Evolutionary conservation across 2,329 filamentous ascomycete species (phyloP).

Genomic region (Waltergamsia citrina): DNA sequence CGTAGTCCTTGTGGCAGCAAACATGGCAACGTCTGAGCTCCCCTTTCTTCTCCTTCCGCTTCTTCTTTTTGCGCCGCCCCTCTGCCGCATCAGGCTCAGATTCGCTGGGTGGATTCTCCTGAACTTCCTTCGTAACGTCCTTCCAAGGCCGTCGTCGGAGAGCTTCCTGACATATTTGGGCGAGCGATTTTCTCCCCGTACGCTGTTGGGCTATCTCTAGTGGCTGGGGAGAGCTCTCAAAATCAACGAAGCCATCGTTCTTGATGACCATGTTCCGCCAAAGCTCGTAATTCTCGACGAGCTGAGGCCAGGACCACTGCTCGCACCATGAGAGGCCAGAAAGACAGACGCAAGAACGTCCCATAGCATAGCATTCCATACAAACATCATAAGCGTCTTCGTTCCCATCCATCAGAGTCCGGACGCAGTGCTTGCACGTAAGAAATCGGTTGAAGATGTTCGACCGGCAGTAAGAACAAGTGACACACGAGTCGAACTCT

Average conservation of each 20-base stretch:
- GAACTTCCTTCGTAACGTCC: conserved; percentile 59
- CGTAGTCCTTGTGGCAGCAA: conserved; percentile 69
- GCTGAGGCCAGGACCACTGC: conserved; percentile 78
- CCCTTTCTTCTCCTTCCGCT: conserved; percentile 42
- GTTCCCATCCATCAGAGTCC: conserved; percentile 52
- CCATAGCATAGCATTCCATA: conserved; percentile 98
- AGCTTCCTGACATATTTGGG: conserved; percentile 91
- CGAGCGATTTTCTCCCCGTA: conserved; percentile 67
- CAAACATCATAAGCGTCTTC: conserved; percentile 92
- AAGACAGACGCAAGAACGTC: conserved; percentile 81
- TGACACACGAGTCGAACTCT: conserved; percentile 82
- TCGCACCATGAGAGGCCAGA: conserved; percentile 85
- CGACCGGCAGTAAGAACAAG: conserved; percentile 88
- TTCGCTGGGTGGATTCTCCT: conserved; percentile 34
- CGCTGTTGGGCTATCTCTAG: conserved; percentile 61
- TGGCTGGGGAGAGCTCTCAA: conserved; percentile 57
- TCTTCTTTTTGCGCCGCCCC: conserved; percentile 51
- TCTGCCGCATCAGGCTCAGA: conserved; percentile 54
- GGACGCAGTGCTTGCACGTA: conserved; percentile 78
- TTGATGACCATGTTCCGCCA: conserved; percentile 76
- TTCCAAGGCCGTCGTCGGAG: conserved; percentile 71
- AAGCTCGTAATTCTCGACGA: conserved; percentile 67
- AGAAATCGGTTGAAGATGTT: conserved; percentile 98
- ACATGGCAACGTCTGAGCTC: conserved; percentile 65
- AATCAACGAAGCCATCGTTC: conserved; percentile 58